Evolutionary conservation across 225 moss, liverwort and hornwort species (phyloP).

Genomic region (Marchantia polymorpha): DNA sequence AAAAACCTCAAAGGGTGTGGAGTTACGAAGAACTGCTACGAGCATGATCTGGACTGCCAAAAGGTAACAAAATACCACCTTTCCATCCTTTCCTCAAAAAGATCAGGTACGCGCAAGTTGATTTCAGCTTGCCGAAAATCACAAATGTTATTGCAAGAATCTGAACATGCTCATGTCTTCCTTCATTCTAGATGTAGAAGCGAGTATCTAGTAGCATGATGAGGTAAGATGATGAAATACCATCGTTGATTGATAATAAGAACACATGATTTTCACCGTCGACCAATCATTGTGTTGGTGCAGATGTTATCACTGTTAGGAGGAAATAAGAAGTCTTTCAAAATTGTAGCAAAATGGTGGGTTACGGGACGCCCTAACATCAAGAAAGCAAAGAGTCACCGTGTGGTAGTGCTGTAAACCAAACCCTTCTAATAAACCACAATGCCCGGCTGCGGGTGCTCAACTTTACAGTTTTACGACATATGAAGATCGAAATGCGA

Average conservation of each 20-base stretch:
- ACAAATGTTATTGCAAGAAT: background rate
- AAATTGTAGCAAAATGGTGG: background rate
- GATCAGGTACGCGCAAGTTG: background rate
- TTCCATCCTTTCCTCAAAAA: background rate
- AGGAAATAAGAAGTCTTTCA: background rate
- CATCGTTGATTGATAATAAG: background rate
- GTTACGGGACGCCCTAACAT: background rate
- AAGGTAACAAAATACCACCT: background rate
- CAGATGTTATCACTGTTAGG: background rate
- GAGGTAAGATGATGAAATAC: background rate
- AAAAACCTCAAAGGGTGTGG: background rate
- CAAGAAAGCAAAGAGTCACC: background rate
- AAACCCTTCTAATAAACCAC: background rate
- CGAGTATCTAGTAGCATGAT: constrained; percentile 7
- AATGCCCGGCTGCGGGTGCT: no score
- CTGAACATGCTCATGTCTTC: constrained; percentile 1
- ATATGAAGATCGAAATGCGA: no score
- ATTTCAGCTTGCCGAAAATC: background rate
- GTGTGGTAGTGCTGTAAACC: background rate
- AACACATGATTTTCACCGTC: background rate
- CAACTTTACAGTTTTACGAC: no score
- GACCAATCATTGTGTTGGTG: constrained; percentile 7
- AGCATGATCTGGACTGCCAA: background rate
- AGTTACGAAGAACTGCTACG: background rate
- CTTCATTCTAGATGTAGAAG: constrained; percentile 3